Evolutionary conservation across 768 basidiomycete genomes (phyloP).

Genomic region (Thelephora aurantiotincta): DNA sequence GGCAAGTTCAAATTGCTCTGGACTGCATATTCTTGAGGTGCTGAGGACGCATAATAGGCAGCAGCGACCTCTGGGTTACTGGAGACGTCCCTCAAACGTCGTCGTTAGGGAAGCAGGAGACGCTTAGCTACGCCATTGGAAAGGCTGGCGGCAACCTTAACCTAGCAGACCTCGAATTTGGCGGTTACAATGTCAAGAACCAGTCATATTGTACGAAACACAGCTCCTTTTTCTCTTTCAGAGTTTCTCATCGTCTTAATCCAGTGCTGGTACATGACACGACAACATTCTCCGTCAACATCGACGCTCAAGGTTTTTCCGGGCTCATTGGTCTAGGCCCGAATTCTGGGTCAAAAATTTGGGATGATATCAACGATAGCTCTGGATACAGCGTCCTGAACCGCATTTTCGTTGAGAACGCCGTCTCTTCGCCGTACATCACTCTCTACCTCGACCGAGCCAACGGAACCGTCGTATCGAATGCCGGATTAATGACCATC

Average conservation of each 20-base stretch:
- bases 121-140: conserved; percentile 58
- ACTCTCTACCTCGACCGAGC: conserved; percentile 52
- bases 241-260: not conserved
- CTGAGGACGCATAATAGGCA: conserved; percentile 14
- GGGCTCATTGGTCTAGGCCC: conserved; percentile 74
- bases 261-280: conserved; percentile 53
- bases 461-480: conserved; percentile 33
- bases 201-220: conserved; percentile 22
- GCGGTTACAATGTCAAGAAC: conserved; percentile 38
- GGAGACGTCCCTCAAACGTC: conserved; percentile 32
- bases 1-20: conserved; percentile 39
- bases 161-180: conserved; percentile 37
- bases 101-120: conserved; percentile 41
- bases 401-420: conserved; percentile 48
- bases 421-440: conserved; percentile 46
- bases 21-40: not conserved
- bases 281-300: conserved; percentile 47
- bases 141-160: conserved; percentile 46
- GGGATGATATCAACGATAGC: conserved; percentile 32
- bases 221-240: not conserved
- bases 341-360: conserved; percentile 52
- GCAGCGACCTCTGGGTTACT: conserved; percentile 67
- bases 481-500: conserved; percentile 56
- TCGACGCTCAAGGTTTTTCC: conserved; percentile 45
- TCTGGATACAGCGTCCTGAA: conserved; percentile 47